These are phyloP conservation scores for Colletotrichum brevisporum DNA, from an alignment of 2,329 filamentous ascomycete species.

Conservation along the genomic window DNA sequence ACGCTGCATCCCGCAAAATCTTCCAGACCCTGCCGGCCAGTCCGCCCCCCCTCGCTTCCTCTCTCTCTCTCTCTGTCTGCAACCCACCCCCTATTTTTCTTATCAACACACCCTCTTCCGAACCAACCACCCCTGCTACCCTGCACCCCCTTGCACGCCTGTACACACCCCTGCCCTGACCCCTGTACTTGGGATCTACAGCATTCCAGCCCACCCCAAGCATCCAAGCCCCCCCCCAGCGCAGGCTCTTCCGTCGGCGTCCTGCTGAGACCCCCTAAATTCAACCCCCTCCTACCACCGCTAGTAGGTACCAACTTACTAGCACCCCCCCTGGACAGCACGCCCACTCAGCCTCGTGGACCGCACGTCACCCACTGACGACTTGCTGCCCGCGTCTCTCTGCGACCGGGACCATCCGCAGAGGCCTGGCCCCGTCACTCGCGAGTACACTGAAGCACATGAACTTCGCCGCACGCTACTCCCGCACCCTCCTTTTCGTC, in stretches of 20 bases:
- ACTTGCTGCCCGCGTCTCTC: conserved; percentile 44
- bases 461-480: conserved; percentile 50
- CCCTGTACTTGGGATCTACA: conserved; percentile 37
- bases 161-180: conserved; percentile 29
- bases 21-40: conserved; percentile 38
- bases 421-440: conserved; percentile 27
- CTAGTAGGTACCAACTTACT: conserved; percentile 28
- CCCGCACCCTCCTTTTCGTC: conserved; percentile 37
- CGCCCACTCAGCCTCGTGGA: conserved; percentile 58
- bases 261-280: conserved; percentile 40
- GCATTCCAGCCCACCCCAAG: conserved; percentile 41
- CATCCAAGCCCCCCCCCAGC: conserved; percentile 40
- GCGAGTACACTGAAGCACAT: conserved; percentile 39
- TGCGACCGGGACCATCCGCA: conserved; percentile 34
- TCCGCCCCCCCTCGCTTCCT: conserved; percentile 29
- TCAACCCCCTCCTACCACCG: conserved; percentile 37
- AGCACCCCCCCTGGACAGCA: conserved; percentile 35
- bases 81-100: neutral
- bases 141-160: conserved; percentile 32
- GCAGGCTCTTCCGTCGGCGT: conserved; percentile 39
- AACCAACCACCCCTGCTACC: conserved; percentile 30
- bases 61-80: conserved; percentile 11
- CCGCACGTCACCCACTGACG: conserved; percentile 59
- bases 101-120: conserved; percentile 1
- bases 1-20: conserved; percentile 36